Percentiles rank a stretch among this genome's conserved stretches.
Conservation (phyloP, 2,329 filamentous ascomycete genomes). For the Leptographium radiaticola region DNA sequence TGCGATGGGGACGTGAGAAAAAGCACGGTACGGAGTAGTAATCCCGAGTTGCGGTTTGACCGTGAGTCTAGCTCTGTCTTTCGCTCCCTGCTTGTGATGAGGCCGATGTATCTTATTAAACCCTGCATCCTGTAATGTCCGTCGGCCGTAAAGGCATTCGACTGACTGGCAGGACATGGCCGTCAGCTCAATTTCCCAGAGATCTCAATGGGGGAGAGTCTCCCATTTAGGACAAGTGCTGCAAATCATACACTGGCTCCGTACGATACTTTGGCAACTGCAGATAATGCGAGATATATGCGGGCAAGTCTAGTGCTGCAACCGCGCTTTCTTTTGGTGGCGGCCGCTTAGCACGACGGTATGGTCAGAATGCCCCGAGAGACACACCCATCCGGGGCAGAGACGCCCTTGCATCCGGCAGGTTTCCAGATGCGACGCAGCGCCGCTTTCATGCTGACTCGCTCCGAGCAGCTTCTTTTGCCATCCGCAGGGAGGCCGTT, state of each 20-base stretch:
- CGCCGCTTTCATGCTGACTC: not conserved
- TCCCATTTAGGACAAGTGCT: not conserved
- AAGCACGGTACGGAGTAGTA: no score
- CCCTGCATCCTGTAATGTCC: not conserved
- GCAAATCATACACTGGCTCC: not conserved
- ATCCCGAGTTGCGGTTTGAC: no score
- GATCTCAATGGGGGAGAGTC: not conserved
- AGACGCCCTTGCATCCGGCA: not conserved
- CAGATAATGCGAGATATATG: slow-evolving; percentile 1
- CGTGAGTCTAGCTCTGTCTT: no score
- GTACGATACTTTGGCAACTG: not conserved
- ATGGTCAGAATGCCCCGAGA: not conserved
- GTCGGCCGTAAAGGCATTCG: not conserved
- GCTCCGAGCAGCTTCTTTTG: not conserved
- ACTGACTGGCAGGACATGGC: not conserved
- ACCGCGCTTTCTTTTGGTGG: not conserved
- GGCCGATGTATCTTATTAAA: not conserved
- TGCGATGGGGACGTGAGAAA: no score
- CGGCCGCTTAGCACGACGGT: not conserved
- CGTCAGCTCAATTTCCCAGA: not conserved
- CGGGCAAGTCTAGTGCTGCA: slow-evolving; percentile 1
- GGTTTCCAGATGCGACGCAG: not conserved
- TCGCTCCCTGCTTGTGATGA: no score
- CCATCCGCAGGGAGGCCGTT: no score
- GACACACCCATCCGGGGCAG: not conserved